These are phyloP conservation scores for Citrullus mucosospermus DNA, from an alignment of 306 rosid genomes.

Conservation along the genomic window DNA sequence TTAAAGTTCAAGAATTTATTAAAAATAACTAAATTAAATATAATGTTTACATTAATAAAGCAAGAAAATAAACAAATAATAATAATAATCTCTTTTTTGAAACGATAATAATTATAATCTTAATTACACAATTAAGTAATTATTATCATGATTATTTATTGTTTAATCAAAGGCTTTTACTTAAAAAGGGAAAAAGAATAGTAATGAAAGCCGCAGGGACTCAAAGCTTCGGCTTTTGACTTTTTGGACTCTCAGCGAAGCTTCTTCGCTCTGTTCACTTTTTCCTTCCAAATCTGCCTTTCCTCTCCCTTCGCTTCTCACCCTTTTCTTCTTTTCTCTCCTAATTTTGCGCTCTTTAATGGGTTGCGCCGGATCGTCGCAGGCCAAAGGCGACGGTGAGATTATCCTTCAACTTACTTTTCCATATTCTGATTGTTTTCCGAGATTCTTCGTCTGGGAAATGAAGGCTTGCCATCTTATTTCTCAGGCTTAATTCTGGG, in stretches of 20 bases:
- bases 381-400: conserved; percentile 72
- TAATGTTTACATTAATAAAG: too few relatives aligned
- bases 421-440: background rate
- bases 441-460: background rate
- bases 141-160: background rate
- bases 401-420: background rate
- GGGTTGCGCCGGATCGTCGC: conserved; percentile 94
- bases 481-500: background rate
- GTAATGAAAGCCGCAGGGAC: background rate
- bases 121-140: background rate
- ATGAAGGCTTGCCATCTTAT: background rate
- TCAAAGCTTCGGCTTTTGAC: background rate
- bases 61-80: too few relatives aligned
- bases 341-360: conserved; percentile 17
- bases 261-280: background rate
- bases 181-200: background rate
- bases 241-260: background rate
- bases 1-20: too few relatives aligned
- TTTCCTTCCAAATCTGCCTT: background rate
- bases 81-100: too few relatives aligned
- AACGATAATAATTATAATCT: too few relatives aligned
- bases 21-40: too few relatives aligned
- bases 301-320: background rate
- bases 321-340: background rate
- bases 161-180: background rate